These are phyloP conservation scores for Phialocephala sp. DNA, from an alignment of 2,329 filamentous ascomycete species.

Conservation along the genomic window DNA sequence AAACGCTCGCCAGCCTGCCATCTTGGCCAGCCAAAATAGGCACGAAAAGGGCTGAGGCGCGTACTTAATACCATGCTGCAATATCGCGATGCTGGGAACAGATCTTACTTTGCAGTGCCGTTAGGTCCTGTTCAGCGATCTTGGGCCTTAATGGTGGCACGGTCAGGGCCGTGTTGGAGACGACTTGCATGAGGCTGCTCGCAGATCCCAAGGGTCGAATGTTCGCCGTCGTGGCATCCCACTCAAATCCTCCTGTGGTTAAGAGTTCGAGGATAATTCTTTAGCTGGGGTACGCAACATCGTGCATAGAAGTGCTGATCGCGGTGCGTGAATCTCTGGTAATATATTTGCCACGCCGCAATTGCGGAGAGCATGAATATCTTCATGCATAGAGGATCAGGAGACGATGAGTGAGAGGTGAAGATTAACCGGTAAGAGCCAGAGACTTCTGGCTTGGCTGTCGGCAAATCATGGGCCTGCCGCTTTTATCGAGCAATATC, in stretches of 20 bases:
- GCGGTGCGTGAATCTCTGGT: neutral
- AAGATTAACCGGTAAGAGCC: neutral
- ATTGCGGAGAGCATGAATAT: slow-evolving; percentile 1
- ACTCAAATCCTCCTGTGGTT: neutral
- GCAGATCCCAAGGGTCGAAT: neutral
- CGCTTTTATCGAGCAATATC: neutral
- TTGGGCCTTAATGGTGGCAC: neutral
- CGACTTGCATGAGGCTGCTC: slow-evolving; percentile 10
- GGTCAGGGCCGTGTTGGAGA: neutral
- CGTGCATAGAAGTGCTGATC: neutral
- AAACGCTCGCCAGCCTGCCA: neutral
- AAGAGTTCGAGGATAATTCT: neutral
- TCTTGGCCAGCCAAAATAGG: neutral
- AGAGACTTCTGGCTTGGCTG: neutral
- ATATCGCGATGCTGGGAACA: slow-evolving; percentile 5
- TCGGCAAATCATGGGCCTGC: neutral
- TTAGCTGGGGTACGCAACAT: neutral
- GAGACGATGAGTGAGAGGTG: neutral
- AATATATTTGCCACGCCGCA: neutral
- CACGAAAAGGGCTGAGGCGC: neutral
- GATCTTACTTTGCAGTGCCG: neutral
- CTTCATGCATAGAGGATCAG: neutral
- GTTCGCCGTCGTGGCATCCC: neutral
- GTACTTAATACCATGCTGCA: slow-evolving; percentile 1
- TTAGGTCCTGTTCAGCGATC: neutral